phyloP scores from a whole-genome alignment of 1,139 yeast genomes.

The Kluyveromyces sp. region DNA sequence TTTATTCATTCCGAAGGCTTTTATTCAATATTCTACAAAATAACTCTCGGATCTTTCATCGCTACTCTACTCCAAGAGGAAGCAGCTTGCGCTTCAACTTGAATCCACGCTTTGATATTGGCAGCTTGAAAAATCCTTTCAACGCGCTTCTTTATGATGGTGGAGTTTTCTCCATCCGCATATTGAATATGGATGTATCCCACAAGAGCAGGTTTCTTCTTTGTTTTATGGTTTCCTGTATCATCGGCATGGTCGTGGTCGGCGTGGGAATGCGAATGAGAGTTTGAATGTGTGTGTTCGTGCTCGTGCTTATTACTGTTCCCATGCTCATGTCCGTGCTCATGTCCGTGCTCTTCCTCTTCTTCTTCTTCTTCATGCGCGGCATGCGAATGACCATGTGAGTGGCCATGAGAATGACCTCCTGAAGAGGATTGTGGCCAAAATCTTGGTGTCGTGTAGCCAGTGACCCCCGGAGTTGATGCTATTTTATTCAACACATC shows the following conservation, averaged over 20 bases:
- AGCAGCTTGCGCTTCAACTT: slow-evolving; percentile 52
- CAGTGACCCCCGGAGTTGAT: slow-evolving; percentile 68
- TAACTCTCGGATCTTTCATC: slow-evolving; percentile 3
- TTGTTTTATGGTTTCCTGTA: slow-evolving; percentile 6
- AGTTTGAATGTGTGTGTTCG: slow-evolving; percentile 1
- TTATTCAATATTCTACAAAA: neutral
- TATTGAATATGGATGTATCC: slow-evolving; percentile 69
- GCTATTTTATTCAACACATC: slow-evolving; percentile 60
- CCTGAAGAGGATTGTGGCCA: slow-evolving; percentile 58
- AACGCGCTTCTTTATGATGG: slow-evolving; percentile 56
- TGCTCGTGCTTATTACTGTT: slow-evolving; percentile 3
- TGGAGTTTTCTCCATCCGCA: slow-evolving; percentile 58
- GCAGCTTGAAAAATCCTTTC: slow-evolving; percentile 39
- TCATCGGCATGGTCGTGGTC: slow-evolving; percentile 8
- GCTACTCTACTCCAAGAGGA: slow-evolving; percentile 49
- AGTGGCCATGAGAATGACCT: slow-evolving; percentile 22
- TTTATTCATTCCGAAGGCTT: slow-evolving; percentile 23
- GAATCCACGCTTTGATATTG: slow-evolving; percentile 49
- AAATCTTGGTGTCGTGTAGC: slow-evolving; percentile 83
- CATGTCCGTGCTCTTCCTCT: slow-evolving; percentile 15
- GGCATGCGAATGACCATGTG: slow-evolving; percentile 22
- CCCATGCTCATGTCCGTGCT: slow-evolving; percentile 13
- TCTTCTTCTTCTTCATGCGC: neutral
- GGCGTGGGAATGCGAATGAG: slow-evolving; percentile 13
- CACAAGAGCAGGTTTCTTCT: slow-evolving; percentile 29